Evolutionary conservation across 371 early-diverging fungal genomes (phyloP).

Genomic region (Batkoa obscura): DNA sequence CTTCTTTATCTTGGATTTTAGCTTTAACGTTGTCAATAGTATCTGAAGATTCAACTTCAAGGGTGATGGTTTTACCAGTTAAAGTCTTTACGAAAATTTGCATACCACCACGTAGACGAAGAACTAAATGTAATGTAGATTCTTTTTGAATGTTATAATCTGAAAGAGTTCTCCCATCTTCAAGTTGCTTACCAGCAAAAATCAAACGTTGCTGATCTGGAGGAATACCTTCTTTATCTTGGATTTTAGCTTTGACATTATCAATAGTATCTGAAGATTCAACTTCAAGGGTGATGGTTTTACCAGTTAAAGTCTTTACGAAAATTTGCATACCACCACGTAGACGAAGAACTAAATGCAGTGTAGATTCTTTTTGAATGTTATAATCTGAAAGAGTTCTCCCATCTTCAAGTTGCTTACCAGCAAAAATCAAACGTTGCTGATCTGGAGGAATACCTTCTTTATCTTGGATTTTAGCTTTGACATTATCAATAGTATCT

Average conservation of each 20-base stretch:
- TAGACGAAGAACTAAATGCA: slow-evolving; percentile 68
- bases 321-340: slow-evolving; percentile 91
- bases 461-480: slow-evolving; percentile 97
- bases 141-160: slow-evolving; percentile 84
- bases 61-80: slow-evolving; percentile 95
- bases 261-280: slow-evolving; percentile 92
- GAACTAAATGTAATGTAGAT: slow-evolving; percentile 59
- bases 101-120: slow-evolving; percentile 79
- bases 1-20: slow-evolving; percentile 98
- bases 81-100: slow-evolving; percentile 97
- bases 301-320: slow-evolving; percentile 97
- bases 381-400: slow-evolving; percentile 72
- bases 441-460: slow-evolving; percentile 36
- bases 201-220: slow-evolving; percentile 64
- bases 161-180: slow-evolving; percentile 70
- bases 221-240: slow-evolving; percentile 84
- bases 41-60: slow-evolving; percentile 94
- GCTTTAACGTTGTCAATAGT: slow-evolving; percentile 90
- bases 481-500: slow-evolving; percentile 92
- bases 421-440: slow-evolving; percentile 94
- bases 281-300: slow-evolving; percentile 96
- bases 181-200: slow-evolving; percentile 95
- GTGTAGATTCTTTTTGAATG: slow-evolving; percentile 67
- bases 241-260: slow-evolving; percentile 93
- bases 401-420: slow-evolving; percentile 91